phyloP scores from a whole-genome alignment of 768 basidiomycete species.

The Botryobasidium botryosum region DNA sequence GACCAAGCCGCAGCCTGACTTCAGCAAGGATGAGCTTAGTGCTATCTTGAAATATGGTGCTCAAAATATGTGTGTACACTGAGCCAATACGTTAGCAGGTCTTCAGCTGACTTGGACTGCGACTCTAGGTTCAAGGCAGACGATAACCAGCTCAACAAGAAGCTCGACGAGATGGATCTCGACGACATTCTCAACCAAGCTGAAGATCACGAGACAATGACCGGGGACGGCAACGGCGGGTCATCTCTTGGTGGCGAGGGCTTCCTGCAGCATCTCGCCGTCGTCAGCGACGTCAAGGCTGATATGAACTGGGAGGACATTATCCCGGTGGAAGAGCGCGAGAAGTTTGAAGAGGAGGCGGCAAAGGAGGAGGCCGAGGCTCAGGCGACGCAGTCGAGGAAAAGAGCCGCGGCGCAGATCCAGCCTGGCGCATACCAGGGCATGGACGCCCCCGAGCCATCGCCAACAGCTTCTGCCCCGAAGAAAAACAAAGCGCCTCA shows the following conservation, averaged over 20 bases:
- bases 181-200: constrained; percentile 95
- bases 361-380: constrained; percentile 60
- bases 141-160: constrained; percentile 78
- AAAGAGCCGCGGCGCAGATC: constrained; percentile 70
- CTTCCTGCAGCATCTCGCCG: constrained; percentile 89
- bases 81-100: constrained; percentile 10
- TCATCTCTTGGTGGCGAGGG: constrained; percentile 95
- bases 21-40: constrained; percentile 86
- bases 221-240: constrained; percentile 63
- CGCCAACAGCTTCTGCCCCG: constrained; percentile 31
- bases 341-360: constrained; percentile 67
- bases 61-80: constrained; percentile 66
- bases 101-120: too few species aligned
- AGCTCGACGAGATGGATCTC: constrained; percentile 97
- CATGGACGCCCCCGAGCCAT: constrained; percentile 73
- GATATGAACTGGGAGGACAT: constrained; percentile 99
- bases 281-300: constrained; percentile 94
- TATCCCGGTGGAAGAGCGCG: constrained; percentile 83
- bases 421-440: constrained; percentile 59
- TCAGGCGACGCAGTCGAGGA: constrained; percentile 41
- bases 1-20: constrained; percentile 52
- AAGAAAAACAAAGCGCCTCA: constrained; percentile 62
- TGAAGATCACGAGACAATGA: constrained; percentile 91
- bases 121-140: constrained; percentile 86
- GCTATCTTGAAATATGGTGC: constrained; percentile 98